Base-by-base conservation (phyloP, 1,284 basidiomycete genomes). In the Nidula niveotomentosa region DNA sequence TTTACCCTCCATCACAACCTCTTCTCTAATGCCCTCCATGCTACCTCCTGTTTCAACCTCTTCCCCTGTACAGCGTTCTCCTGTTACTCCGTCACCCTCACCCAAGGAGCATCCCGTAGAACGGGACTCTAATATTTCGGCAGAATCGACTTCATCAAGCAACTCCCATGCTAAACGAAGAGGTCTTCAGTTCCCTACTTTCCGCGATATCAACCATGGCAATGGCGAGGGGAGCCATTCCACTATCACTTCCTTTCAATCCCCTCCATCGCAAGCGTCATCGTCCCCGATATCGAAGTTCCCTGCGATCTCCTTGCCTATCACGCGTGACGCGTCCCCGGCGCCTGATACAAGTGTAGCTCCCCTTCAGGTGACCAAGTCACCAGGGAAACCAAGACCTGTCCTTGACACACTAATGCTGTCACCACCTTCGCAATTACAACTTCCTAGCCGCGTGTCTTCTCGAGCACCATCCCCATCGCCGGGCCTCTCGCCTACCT, bases 291-390 rank as follows among this genome's bases (percentile, higher is more conserved):
- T 33, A 15, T 18, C 44, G 15, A 55, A 52, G 47, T 54, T 54
- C 8, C 62, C 60, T 48, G 51, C 61, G 52, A 63, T 69, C 8
- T 66, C 69, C 0, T 63, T 65, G 36, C 65, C 68, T 13, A 48
- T 60, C 36, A 61, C 60, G 6, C 62, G 64, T 12, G 51, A 63
- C n/a, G 54, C 56, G 12, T 57, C 57, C 10, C 57, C 59, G 18
- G 23, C 46, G 12, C 49, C 49, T 17, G 49, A 10, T 15, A n/a
- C 18, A 23, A 10, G n/a, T 3, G 18, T 18, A 23, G 12, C 45
- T n/a, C 45, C 45, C 13, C 18, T n/a, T 10, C 12, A 10, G 6
- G 18, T 23, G 45, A 23, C 9, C 6, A 46, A 46, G n/a, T 13
- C 45, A 10, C 10, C 12, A 10, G n/a, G 18, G 12, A 18, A 23